Conservation (phyloP, 2,329 filamentous ascomycete genomes). For the Trichoderma sp. region DNA sequence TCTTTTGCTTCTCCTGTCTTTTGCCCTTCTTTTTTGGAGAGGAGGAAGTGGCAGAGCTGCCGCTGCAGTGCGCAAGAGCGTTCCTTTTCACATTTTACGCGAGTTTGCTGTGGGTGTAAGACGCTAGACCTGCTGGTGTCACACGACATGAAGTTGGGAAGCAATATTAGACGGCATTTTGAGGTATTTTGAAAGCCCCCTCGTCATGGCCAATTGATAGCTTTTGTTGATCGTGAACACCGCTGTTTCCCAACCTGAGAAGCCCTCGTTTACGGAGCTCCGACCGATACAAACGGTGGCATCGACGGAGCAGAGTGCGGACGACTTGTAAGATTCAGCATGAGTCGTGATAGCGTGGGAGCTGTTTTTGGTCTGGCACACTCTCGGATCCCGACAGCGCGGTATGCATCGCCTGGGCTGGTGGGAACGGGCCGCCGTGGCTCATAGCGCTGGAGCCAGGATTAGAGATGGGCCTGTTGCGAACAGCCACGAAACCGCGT, state of each 20-base stretch:
- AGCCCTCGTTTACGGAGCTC: neutral
- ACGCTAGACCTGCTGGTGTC: slow-evolving; percentile 13
- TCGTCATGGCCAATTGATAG: neutral
- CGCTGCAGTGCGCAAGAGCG: neutral
- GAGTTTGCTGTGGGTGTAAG: slow-evolving; percentile 8
- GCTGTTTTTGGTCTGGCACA: neutral
- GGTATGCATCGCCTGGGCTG: slow-evolving; percentile 21
- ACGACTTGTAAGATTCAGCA: neutral
- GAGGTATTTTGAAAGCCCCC: slow-evolving; percentile 1
- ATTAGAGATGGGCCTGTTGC: slow-evolving; percentile 8
- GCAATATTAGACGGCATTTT: neutral
- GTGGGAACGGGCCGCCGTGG: slow-evolving; percentile 18
- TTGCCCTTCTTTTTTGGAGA: neutral
- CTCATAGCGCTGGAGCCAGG: slow-evolving; percentile 1
- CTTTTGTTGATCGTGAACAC: neutral
- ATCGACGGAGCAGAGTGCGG: neutral
- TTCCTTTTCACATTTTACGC: slow-evolving; percentile 1
- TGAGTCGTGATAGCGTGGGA: neutral
- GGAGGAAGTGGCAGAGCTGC: neutral
- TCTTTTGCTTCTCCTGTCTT: neutral
- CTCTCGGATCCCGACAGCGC: slow-evolving; percentile 8
- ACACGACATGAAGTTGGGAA: slow-evolving; percentile 6
- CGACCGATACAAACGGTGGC: neutral
- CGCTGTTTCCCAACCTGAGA: neutral
- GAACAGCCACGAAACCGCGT: slow-evolving; percentile 15